Base-by-base conservation (phyloP, 768 basidiomycete species). In the Nidularia pulvinata region DNA sequence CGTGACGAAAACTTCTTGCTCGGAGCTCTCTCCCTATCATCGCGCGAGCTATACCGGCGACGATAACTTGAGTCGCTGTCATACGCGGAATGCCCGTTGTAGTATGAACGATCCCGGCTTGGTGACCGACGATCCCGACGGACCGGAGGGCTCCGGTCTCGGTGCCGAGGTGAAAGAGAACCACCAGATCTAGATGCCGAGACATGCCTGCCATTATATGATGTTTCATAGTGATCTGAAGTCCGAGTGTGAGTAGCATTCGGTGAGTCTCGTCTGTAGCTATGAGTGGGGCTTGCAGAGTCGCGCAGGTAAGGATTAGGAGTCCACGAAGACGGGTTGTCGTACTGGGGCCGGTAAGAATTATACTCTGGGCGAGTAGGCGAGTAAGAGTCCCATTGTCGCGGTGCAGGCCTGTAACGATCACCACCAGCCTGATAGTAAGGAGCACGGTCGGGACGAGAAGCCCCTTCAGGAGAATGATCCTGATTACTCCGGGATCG, bases 271-370 rank as follows among this genome's bases (percentile, higher is more conserved):
- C 63, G 58, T 48, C 65, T 62, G 48, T 62, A 66, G 43, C 57
- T 51, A 53, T 55, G 57, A 33, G 59, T 39, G 36, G 71, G 61
- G 36, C 61, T 67, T n/a, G 48, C 43, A 46, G 43, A 32, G 16
- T 53, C 46, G 33, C 52, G 19, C n/a, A 9, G 13, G 13, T 42
- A n/a, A 19, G 52, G 33, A 48, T 50, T 50, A 13, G 51, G 33
- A n/a, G n/a, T 30, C 52, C 45, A 48, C 2, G 25, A 49, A 43
- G 47, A 39, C n/a, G n/a, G 9, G 7, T n/a, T n/a, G 33, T 69
- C 55, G 54, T 79, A 78, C 37, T 61, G 63, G 22, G 83, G 84
- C 52, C 84, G 72, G 59, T 88, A 85, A 6, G 74, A 76, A 62
- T 88, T 78, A 47, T 66, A 73, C 49, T 65, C 65, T 36, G 69